These are phyloP conservation scores for Eutreptiella sp. DNA, from an alignment of 208 protist species.

Conservation along the genomic window DNA sequence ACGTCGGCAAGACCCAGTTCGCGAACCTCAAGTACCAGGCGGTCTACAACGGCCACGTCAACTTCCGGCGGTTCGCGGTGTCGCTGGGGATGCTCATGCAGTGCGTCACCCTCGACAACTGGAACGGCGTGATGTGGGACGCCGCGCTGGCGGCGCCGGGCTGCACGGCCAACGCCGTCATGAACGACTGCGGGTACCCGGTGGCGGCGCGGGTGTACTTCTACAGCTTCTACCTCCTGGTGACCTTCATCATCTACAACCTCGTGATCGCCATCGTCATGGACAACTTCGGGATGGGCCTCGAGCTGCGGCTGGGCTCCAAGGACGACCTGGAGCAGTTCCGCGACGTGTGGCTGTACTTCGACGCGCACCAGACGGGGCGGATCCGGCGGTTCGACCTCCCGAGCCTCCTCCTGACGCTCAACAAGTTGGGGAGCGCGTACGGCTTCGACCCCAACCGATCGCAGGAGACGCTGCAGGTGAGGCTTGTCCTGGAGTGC, in stretches of 20 bases:
- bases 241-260: constrained; percentile 18
- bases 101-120: constrained; percentile 8
- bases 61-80: constrained; percentile 1
- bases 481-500: too few species aligned
- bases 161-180: constrained; percentile 1
- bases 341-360: too few species aligned
- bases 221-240: constrained; percentile 18
- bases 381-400: too few species aligned
- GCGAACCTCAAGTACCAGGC: neutral
- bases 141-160: neutral
- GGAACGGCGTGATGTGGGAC: constrained; percentile 17
- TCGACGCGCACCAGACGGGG: too few species aligned
- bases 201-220: neutral
- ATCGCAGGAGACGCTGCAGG: too few species aligned
- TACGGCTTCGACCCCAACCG: too few species aligned
- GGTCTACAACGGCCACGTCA: constrained; percentile 1
- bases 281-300: constrained; percentile 22
- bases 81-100: constrained; percentile 1
- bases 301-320: too few species aligned
- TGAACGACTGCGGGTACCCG: constrained; percentile 16
- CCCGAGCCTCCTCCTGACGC: too few species aligned
- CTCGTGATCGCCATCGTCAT: constrained; percentile 12
- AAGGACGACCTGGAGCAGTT: too few species aligned
- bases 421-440: too few species aligned
- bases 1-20: constrained; percentile 14